Percentiles rank a stretch among this genome's conserved stretches.
These are phyloP conservation scores for Metschnikowia continentalis DNA, from an alignment of 805 yeast genomes.

Conservation along the genomic window DNA sequence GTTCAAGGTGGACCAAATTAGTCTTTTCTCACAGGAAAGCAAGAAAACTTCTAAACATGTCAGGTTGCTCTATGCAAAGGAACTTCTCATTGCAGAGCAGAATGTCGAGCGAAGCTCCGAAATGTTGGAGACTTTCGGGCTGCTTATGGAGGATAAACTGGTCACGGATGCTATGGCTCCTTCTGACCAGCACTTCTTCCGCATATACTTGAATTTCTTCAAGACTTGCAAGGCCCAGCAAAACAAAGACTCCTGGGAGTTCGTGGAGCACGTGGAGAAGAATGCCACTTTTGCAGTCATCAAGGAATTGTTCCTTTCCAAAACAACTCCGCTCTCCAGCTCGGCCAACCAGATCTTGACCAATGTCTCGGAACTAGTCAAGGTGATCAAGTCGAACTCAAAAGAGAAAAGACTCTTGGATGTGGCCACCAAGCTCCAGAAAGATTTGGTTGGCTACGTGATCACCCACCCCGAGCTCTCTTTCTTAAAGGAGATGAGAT, in stretches of 20 bases:
- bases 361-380: conserved; percentile 11
- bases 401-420: conserved; percentile 6
- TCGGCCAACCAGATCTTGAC: conserved; percentile 11
- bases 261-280: conserved; percentile 26
- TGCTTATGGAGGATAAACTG: conserved; percentile 17
- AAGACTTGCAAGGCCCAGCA: conserved; percentile 22
- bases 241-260: conserved; percentile 22
- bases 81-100: conserved; percentile 36
- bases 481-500: conserved; percentile 8
- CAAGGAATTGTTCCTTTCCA: conserved; percentile 14
- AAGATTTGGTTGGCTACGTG: conserved; percentile 9
- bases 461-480: conserved; percentile 10
- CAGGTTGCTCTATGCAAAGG: conserved; percentile 33
- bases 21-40: conserved; percentile 16
- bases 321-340: conserved; percentile 16
- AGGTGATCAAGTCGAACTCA: conserved; percentile 11
- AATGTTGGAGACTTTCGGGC: conserved; percentile 24
- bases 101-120: conserved; percentile 23
- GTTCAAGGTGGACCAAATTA: conserved; percentile 23
- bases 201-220: conserved; percentile 25
- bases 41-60: conserved; percentile 25
- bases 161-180: conserved; percentile 12
- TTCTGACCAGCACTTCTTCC: conserved; percentile 26
- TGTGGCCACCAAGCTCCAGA: conserved; percentile 9
- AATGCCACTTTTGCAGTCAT: conserved; percentile 29